Percentiles rank a stretch among this genome's conserved stretches.
Evolutionary conservation across 2,329 filamentous ascomycete species (phyloP).

Genomic region (Colletotrichum phormii): DNA sequence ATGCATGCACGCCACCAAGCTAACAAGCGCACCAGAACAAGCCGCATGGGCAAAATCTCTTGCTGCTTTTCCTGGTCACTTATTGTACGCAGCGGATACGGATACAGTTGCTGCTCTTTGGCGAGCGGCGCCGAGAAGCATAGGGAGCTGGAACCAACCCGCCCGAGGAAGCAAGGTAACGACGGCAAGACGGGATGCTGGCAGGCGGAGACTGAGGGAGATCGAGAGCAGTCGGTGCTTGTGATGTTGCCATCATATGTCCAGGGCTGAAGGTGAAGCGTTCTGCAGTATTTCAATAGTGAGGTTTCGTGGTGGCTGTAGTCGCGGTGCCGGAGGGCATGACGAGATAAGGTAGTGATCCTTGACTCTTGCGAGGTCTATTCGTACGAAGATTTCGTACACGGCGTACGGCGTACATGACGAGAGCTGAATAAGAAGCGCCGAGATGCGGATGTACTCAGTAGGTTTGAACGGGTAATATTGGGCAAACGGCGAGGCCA

Average conservation of each 20-base stretch:
- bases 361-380: background rate
- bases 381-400: too few species aligned
- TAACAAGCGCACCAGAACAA: constrained; percentile 12
- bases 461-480: constrained; percentile 3
- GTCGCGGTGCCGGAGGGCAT: background rate
- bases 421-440: constrained; percentile 13
- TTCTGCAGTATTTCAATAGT: constrained; percentile 32
- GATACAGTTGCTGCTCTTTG: background rate
- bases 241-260: constrained; percentile 9
- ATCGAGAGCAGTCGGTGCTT: background rate
- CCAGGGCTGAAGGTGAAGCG: constrained; percentile 17
- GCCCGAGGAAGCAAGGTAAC: constrained; percentile 11
- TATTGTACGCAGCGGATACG: background rate
- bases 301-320: constrained; percentile 5
- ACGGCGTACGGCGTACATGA: background rate
- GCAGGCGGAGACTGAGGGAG: background rate
- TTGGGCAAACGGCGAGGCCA: constrained; percentile 17
- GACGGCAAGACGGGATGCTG: background rate
- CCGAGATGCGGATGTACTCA: constrained; percentile 1
- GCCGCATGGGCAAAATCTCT: constrained; percentile 29
- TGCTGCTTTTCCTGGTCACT: constrained; percentile 28
- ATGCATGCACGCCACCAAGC: constrained; percentile 32
- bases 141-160: constrained; percentile 12
- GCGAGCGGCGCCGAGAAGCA: background rate
- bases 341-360: background rate